phyloP scores from a whole-genome alignment of 108 stramenopile genomes.

The Conticribra guillardii region DNA sequence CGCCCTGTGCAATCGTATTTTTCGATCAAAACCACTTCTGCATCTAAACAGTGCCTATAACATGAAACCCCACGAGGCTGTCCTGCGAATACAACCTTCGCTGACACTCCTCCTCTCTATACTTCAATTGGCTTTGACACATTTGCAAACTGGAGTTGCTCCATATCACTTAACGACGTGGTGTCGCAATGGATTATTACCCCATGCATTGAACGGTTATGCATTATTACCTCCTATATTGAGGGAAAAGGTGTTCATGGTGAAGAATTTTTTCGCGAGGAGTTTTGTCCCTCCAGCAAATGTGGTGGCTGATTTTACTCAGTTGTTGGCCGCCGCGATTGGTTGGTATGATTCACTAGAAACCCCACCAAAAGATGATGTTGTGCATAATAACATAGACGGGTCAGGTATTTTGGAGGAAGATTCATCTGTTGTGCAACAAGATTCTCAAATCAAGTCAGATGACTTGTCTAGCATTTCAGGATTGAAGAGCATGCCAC shows the following conservation, averaged over 20 bases:
- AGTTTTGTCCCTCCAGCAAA: constrained; percentile 33
- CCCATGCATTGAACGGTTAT: constrained; percentile 64
- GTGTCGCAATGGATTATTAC: constrained; percentile 64
- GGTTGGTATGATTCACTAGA: constrained; percentile 21
- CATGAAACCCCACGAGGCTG: constrained; percentile 55
- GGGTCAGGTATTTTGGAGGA: too few species aligned
- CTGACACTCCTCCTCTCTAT: constrained; percentile 56
- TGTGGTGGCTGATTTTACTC: constrained; percentile 21
- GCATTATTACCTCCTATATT: constrained; percentile 40
- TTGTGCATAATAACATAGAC: too few species aligned
- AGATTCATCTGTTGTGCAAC: not conserved
- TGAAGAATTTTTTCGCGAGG: constrained; percentile 48
- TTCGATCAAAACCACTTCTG: constrained; percentile 10
- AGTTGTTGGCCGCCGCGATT: constrained; percentile 38
- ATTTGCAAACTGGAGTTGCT: constrained; percentile 53
- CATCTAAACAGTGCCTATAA: constrained; percentile 34
- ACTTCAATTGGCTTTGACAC: constrained; percentile 56
- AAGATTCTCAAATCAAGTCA: too few species aligned
- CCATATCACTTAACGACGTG: constrained; percentile 49
- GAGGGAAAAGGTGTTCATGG: constrained; percentile 34
- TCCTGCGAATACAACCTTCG: constrained; percentile 52
- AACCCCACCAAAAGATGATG: not conserved
- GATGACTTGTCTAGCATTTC: too few species aligned
- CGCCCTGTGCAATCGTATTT: constrained; percentile 2
- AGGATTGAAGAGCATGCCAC: too few species aligned